These are phyloP conservation scores for Calendula officinalis DNA, from an alignment of 129 eudicot species.

Conservation along the genomic window DNA sequence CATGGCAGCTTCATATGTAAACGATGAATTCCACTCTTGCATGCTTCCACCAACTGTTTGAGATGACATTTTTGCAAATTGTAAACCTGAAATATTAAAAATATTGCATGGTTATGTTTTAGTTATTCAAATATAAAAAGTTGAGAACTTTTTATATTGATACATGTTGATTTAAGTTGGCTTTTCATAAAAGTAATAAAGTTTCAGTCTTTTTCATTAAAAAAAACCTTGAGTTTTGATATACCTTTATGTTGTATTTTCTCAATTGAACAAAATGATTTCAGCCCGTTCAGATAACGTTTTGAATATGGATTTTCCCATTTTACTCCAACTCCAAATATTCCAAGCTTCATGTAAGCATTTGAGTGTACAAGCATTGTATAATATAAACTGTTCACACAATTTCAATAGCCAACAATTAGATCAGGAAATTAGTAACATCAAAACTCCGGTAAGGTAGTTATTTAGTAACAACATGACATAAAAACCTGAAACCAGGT, in stretches of 20 bases:
- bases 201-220: neutral
- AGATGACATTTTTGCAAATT: constrained; percentile 47
- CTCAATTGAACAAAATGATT: constrained; percentile 32
- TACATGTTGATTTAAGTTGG: neutral
- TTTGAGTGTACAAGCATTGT: constrained; percentile 43
- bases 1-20: constrained; percentile 79
- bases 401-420: constrained; percentile 17
- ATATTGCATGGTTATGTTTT: constrained; percentile 8
- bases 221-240: constrained; percentile 6
- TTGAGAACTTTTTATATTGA: neutral
- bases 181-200: neutral
- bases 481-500: neutral
- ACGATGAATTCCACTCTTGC: constrained; percentile 34
- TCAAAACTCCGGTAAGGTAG: neutral
- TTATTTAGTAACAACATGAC: neutral
- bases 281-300: constrained; percentile 31
- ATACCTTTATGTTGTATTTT: constrained; percentile 44
- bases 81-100: constrained; percentile 36
- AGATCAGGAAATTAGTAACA: constrained; percentile 3
- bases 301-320: constrained; percentile 33
- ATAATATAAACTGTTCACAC: constrained; percentile 26
- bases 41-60: constrained; percentile 31
- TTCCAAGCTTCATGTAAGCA: constrained; percentile 43
- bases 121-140: neutral
- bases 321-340: constrained; percentile 32